Evolutionary conservation across 371 early-diverging fungal genomes (phyloP), one percentile per base, ranked within the genome.

Genomic region (Circinella umbellata): DNA sequence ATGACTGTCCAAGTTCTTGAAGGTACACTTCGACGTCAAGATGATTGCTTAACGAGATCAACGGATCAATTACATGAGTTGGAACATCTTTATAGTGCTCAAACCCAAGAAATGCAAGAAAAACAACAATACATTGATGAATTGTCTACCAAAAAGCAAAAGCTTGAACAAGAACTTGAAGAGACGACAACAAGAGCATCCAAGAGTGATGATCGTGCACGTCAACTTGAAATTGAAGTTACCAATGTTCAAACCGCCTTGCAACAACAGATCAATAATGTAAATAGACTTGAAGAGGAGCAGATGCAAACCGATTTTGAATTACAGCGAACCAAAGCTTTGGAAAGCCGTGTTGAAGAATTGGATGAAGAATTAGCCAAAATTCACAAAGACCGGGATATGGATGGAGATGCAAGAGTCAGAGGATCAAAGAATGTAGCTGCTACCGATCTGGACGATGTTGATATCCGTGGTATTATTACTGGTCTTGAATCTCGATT

Each of bases 91-190:
- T 48, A 18, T 34, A 27, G 17, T 10, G 53, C 69, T 0, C 78
- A 76, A 18, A 73, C 76, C 48, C 71, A 73, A 63, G 80, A 77
- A 8, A 66, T 81, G 15, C 79, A 80, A 66, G 80, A 75, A 13
- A 49, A 54, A 38, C 61, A 61, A 11, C 34, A n/a, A 36, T 37
- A 17, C 17, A 67, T 67, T 49, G 65, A 18, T n/a, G 65, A 64
- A 4, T 38, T 64, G 10, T 20, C 18, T 0, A 5, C 57, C 9
- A 7, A 57, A 57, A 57, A 57, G 57, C 48, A 63, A 66, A 11
- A 46, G 13, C 72, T 27, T 76, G 73, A 63, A 76, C 69, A 51
- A 59, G 72, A 53, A 68, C 47, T 42, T 4, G 36, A 48, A 34
- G 38, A 27, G 15, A 63, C 48, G 6, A 34, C 27, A 11, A 53